A percentile compares a stretch with the other conserved stretches of the same genome.
Evolutionary conservation across 306 rosid species (phyloP).

Genomic region (Canavalia gladiata): DNA sequence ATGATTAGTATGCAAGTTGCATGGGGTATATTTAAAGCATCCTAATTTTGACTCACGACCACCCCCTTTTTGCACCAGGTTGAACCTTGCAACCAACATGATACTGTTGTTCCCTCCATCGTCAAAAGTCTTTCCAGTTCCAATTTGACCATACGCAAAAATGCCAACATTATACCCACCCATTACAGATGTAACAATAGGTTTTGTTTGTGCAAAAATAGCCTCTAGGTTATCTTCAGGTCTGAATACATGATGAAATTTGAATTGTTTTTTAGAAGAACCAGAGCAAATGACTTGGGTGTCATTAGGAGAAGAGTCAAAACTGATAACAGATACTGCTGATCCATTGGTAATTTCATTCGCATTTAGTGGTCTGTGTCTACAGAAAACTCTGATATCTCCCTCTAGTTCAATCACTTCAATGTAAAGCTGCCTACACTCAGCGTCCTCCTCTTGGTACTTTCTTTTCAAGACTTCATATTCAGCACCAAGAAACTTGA

Average conservation of each 20-base stretch:
- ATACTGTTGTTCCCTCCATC: slow-evolving; percentile 84
- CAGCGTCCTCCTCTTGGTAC: slow-evolving; percentile 67
- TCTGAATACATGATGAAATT: slow-evolving; percentile 82
- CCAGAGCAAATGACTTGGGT: slow-evolving; percentile 83
- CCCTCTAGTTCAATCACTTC: slow-evolving; percentile 96
- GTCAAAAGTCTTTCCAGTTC: slow-evolving; percentile 94
- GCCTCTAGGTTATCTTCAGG: slow-evolving; percentile 85
- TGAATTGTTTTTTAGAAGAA: slow-evolving; percentile 87
- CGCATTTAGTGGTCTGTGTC: slow-evolving; percentile 85
- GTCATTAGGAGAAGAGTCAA: slow-evolving; percentile 74
- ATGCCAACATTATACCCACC: slow-evolving; percentile 94
- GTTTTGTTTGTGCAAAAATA: slow-evolving; percentile 84
- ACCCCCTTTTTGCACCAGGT: too few relatives aligned
- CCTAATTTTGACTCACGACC: too few relatives aligned
- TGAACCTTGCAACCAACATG: too few relatives aligned
- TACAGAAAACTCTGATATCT: slow-evolving; percentile 90
- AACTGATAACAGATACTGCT: slow-evolving; percentile 61
- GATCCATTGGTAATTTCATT: slow-evolving; percentile 64
- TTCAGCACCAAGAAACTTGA: slow-evolving; percentile 74
- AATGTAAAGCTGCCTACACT: slow-evolving; percentile 80
- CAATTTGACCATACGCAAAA: slow-evolving; percentile 97
- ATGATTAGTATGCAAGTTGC: too few relatives aligned
- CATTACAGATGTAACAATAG: slow-evolving; percentile 85
- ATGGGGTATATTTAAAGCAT: too few relatives aligned
- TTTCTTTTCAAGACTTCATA: slow-evolving; percentile 75